These are phyloP conservation scores for Akebia trifoliata DNA, from an alignment of 164 flowering plant genomes.

Conservation along the genomic window DNA sequence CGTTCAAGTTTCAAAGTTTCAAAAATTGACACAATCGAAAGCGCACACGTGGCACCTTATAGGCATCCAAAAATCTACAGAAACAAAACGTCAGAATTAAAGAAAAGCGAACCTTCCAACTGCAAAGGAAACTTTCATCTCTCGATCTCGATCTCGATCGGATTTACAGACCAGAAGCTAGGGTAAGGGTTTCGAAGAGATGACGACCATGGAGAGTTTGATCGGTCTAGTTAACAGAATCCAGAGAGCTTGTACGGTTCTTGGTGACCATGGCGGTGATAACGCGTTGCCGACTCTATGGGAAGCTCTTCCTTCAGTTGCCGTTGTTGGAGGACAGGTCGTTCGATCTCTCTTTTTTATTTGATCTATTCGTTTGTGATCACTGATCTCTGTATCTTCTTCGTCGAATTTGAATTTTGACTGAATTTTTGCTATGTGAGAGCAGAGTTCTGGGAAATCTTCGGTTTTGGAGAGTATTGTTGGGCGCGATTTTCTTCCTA, in stretches of 20 bases:
- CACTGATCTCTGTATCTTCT: too few species aligned
- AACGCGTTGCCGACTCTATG: slow-evolving; percentile 56
- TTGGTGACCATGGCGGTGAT: slow-evolving; percentile 70
- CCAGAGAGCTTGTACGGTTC: slow-evolving; percentile 77
- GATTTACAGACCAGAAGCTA: not conserved
- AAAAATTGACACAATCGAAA: too few species aligned
- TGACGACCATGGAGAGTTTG: slow-evolving; percentile 91
- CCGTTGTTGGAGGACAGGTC: slow-evolving; percentile 77
- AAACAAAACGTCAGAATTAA: not conserved
- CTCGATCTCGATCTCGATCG: not conserved
- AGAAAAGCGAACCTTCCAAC: slow-evolving; percentile 1
- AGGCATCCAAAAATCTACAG: not conserved
- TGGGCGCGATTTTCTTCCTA: slow-evolving; percentile 79
- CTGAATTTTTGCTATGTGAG: slow-evolving; percentile 5
- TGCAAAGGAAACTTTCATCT: not conserved
- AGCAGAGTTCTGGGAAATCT: slow-evolving; percentile 83
- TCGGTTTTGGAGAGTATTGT: slow-evolving; percentile 85
- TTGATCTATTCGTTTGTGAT: not conserved
- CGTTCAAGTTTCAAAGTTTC: too few species aligned
- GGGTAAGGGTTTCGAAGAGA: slow-evolving; percentile 16
- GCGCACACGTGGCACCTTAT: too few species aligned
- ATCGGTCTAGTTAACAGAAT: slow-evolving; percentile 83
- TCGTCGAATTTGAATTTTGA: too few species aligned
- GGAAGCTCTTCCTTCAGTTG: slow-evolving; percentile 76
- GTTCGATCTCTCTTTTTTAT: not conserved